Conservation (phyloP, 1,284 basidiomycete genomes). For the Inonotus hispidus region DNA sequence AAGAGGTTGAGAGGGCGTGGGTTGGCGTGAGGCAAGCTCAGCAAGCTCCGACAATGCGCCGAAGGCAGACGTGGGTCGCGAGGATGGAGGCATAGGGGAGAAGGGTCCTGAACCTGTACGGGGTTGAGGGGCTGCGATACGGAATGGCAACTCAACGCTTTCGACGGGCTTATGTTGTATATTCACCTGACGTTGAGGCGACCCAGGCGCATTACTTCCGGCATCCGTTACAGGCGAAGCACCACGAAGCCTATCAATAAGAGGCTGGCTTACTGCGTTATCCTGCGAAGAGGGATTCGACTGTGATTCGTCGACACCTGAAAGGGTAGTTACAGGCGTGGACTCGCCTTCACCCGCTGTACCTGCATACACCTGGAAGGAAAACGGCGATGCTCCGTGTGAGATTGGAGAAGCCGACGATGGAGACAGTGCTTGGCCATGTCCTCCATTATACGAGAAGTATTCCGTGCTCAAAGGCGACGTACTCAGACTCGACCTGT, state of each 20-base stretch:
- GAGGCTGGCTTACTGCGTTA: not conserved
- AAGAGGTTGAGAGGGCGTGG: slow-evolving; percentile 5
- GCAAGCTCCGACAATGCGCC: slow-evolving; percentile 13
- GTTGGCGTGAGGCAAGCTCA: slow-evolving; percentile 8
- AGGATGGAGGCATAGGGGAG: slow-evolving; percentile 5
- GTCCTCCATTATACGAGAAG: not conserved
- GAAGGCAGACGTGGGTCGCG: not conserved
- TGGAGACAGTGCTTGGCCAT: not conserved
- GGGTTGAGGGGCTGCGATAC: slow-evolving; percentile 13
- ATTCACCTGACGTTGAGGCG: not conserved
- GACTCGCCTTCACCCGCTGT: slow-evolving; percentile 7
- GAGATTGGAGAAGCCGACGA: slow-evolving; percentile 4
- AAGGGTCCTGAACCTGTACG: not conserved
- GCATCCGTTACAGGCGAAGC: slow-evolving; percentile 1
- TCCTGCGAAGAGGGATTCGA: not conserved
- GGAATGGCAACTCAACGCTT: slow-evolving; percentile 6
- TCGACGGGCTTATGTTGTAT: slow-evolving; percentile 4
- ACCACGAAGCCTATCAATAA: slow-evolving; percentile 7
- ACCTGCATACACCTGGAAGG: not conserved
- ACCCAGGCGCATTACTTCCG: not conserved
- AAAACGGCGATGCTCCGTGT: not conserved
- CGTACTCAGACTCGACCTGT: not conserved
- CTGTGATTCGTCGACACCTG: slow-evolving; percentile 7
- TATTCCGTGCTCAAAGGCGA: slow-evolving; percentile 8
- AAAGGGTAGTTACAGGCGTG: slow-evolving; percentile 13